Conservation (phyloP, 2,329 filamentous ascomycete genomes). For the Penicillium sp. region DNA sequence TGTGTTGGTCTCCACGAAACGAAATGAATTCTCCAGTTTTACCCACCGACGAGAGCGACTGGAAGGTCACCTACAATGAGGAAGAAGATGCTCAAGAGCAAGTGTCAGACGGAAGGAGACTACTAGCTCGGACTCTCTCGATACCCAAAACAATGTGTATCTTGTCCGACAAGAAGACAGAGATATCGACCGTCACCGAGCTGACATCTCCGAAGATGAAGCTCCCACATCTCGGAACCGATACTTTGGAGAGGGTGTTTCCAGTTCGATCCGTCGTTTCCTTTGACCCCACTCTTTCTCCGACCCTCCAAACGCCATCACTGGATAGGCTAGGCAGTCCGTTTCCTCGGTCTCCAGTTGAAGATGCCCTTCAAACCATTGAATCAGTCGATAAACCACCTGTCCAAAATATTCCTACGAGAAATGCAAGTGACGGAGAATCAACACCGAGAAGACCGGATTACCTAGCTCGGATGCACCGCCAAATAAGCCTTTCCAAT, state of each 20-base stretch:
- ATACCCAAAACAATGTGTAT: conserved; percentile 25
- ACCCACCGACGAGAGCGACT: conserved; percentile 5
- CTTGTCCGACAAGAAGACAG: conserved; percentile 18
- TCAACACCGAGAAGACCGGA: neutral
- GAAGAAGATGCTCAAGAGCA: conserved; percentile 2
- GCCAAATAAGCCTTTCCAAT: conserved; percentile 2
- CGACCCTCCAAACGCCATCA: conserved; percentile 25
- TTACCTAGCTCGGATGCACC: conserved; percentile 2
- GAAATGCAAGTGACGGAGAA: neutral
- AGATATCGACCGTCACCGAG: conserved; percentile 15
- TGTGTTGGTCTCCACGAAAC: neutral
- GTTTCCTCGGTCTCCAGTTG: conserved; percentile 22
- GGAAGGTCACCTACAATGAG: conserved; percentile 15
- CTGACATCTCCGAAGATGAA: conserved; percentile 18
- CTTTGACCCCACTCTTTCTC: conserved; percentile 56
- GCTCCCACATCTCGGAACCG: conserved; percentile 29
- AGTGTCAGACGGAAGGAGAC: conserved; percentile 4
- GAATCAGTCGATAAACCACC: neutral
- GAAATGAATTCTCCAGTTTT: neutral
- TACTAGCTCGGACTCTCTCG: conserved; percentile 9
- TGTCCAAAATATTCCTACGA: neutral
- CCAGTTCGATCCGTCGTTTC: conserved; percentile 76
- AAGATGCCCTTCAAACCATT: conserved; percentile 9
- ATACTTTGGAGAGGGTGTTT: conserved; percentile 66
- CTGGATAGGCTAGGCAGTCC: conserved; percentile 21